Conservation (phyloP, 106 monocot genomes). For the Dendrobium chrysotoxum region DNA sequence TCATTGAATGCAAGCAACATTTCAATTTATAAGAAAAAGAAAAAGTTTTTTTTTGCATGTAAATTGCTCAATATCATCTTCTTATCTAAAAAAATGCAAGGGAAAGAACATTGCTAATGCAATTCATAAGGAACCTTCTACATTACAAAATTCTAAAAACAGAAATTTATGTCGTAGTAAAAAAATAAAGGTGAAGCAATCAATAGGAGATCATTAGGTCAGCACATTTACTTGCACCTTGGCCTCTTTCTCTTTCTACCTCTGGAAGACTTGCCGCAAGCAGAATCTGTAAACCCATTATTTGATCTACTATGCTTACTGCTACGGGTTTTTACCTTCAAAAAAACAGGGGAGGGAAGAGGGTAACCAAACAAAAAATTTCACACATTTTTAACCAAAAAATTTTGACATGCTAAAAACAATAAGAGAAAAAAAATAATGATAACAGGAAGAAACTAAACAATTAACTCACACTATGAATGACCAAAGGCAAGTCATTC, state of each 20-base stretch:
- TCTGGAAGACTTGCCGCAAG: constrained; percentile 13
- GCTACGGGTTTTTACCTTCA: constrained; percentile 5
- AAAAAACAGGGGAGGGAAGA: background rate
- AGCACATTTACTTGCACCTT: constrained; percentile 14
- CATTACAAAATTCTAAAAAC: background rate
- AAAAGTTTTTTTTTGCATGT: background rate
- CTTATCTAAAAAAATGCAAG: background rate
- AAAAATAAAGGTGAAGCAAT: background rate
- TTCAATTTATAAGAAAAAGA: constrained; percentile 1
- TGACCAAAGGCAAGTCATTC: background rate
- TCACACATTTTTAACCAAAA: no score
- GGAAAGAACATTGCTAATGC: background rate
- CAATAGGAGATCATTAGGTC: background rate
- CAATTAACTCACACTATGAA: constrained; percentile 22
- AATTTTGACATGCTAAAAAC: background rate
- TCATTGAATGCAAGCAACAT: background rate
- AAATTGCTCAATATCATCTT: background rate
- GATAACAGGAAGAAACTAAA: background rate
- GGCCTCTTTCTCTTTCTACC: constrained; percentile 12
- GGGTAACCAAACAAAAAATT: no score
- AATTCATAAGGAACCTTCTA: background rate
- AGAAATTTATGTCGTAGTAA: background rate
- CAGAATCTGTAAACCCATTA: constrained; percentile 10
- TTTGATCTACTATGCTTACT: background rate
- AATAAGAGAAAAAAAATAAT: background rate